phyloP scores from a whole-genome alignment of 202 grass and related monocot species.

The Zoysia matrella region DNA sequence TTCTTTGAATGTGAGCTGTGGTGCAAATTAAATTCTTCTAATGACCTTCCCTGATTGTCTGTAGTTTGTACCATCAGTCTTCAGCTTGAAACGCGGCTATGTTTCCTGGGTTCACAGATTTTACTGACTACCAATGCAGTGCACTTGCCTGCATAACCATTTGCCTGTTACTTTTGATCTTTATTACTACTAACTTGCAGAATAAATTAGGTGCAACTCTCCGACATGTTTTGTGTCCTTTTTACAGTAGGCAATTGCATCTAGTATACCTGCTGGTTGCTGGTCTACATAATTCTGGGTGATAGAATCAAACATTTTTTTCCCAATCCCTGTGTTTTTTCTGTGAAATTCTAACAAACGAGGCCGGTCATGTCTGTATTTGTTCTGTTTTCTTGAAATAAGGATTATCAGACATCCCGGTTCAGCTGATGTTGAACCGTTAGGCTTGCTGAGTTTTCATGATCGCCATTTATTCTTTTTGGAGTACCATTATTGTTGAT shows the following conservation, averaged over 20 bases:
- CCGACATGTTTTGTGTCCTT: conserved; percentile 27
- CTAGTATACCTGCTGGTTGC: background rate
- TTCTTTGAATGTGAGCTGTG: background rate
- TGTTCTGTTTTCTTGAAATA: background rate
- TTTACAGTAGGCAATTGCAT: background rate
- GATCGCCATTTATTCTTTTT: no score
- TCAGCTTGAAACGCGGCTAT: conserved; percentile 1
- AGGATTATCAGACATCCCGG: background rate
- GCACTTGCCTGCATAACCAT: background rate
- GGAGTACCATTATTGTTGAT: no score
- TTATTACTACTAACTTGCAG: conserved; percentile 5
- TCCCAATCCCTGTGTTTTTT: background rate
- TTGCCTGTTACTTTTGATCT: background rate
- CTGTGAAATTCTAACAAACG: conserved; percentile 1
- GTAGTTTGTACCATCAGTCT: conserved; percentile 5
- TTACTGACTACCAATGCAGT: background rate
- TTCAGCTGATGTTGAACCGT: no score
- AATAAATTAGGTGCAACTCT: conserved; percentile 13
- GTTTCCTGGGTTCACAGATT: background rate
- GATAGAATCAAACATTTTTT: conserved; percentile 19
- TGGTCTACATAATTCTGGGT: background rate
- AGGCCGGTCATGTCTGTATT: background rate
- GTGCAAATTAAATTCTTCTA: conserved; percentile 7
- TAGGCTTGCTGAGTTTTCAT: no score
- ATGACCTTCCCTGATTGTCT: background rate